Base-by-base conservation (phyloP, 1,284 basidiomycete species). In the Irpex rosettiformis region DNA sequence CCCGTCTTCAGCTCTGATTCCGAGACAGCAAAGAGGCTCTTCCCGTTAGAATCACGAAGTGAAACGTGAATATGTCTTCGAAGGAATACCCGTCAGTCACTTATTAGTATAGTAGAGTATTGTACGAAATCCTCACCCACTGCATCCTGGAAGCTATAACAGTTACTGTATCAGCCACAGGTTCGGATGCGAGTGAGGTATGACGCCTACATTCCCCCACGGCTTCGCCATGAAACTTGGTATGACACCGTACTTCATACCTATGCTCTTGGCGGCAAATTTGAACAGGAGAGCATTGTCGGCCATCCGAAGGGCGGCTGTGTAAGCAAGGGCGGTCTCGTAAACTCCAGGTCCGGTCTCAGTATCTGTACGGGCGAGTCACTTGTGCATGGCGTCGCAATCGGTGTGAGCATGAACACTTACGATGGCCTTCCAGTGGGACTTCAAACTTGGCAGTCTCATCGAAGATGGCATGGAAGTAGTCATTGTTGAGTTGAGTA, bases 181-280 rank as follows among this genome's bases (percentile, higher is more conserved):
- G 21, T 27, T 22, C 22, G 22, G 27, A 10, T 29, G 10, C 7
- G 22, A 21, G 54, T 25, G 28, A 13, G n/a, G 13, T 40, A 6
- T 40, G 24, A 27, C 10, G 77, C 88, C 70, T 69, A 94, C 93
- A 68, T 93, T 87, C 53, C 86, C 88, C 89, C 91, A 96, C 22
- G 96, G 96, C 68, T 98, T 98, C 0, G 96, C 96, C 96, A 99
- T 98, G 73, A 99, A 99, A 59, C 93, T 96, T 0, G 96, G 96
- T 52, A 93, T 82, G 56, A 99, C 82, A 6, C 90, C 91, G 64
- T 91, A 80, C 70, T 90, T 86, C 82, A 97, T 93, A 0, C 96
- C 96, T 2, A 96, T 74, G 63, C 92, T 94, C 77, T 98, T 98
- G 4, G 93, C 92, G 11, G 93, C 75, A 65, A 90, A 92, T 72